Conservation (phyloP, 371 early-diverging fungal species). For the Mucor lusitanicus region DNA sequence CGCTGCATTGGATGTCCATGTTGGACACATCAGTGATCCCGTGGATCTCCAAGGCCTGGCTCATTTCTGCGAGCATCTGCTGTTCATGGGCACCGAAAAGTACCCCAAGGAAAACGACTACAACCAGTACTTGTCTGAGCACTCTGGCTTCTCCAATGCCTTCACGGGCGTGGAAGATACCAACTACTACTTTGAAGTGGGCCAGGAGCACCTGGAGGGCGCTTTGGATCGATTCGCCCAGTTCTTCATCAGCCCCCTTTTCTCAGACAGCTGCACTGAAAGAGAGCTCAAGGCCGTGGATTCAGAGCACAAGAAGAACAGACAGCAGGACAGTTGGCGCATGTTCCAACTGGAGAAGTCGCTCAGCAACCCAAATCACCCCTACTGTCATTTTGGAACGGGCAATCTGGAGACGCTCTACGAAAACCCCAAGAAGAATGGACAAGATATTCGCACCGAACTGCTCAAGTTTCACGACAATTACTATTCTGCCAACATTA, state of each 20-base stretch:
- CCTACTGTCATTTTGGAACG: constrained; percentile 86
- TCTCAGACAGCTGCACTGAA: constrained; percentile 84
- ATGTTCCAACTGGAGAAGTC: constrained; percentile 84
- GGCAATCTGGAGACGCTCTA: constrained; percentile 84
- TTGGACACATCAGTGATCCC: constrained; percentile 89
- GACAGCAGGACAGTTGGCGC: constrained; percentile 87
- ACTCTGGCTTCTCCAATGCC: constrained; percentile 96
- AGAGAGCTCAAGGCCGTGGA: constrained; percentile 94
- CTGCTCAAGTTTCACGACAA: constrained; percentile 85
- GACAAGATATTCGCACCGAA: constrained; percentile 82
- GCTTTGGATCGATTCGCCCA: constrained; percentile 94
- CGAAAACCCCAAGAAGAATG: constrained; percentile 68
- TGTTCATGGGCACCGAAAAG: constrained; percentile 88
- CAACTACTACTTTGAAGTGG: constrained; percentile 95
- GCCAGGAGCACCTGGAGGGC: constrained; percentile 82
- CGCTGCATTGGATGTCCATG: constrained; percentile 92
- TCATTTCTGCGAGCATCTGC: constrained; percentile 98
- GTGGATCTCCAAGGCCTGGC: constrained; percentile 90
- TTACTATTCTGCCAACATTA: constrained; percentile 94
- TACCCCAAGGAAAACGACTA: constrained; percentile 97
- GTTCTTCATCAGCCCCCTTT: constrained; percentile 91
- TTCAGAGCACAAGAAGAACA: constrained; percentile 94
- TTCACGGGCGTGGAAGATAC: constrained; percentile 89
- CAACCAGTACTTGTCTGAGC: constrained; percentile 79
- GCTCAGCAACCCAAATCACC: constrained; percentile 79